A percentile compares a stretch with the other conserved stretches of the same genome.
Evolutionary conservation across 129 eudicot species (phyloP).

Genomic region (Flaveria linearis): DNA sequence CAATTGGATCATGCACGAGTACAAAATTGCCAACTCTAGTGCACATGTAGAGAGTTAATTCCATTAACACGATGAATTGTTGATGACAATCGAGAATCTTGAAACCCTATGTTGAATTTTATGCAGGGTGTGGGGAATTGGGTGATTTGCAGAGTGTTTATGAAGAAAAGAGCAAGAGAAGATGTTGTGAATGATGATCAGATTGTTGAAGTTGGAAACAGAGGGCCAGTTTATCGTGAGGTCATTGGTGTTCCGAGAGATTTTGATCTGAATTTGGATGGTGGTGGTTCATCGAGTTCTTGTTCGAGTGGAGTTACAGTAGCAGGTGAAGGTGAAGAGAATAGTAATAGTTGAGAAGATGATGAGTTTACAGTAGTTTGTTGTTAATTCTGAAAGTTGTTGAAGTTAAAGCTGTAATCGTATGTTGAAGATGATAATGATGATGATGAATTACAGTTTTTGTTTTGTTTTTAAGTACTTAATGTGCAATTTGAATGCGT

Average conservation of each 20-base stretch:
- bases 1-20: slow-evolving; percentile 94
- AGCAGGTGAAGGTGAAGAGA: slow-evolving; percentile 75
- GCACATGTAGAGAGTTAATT: slow-evolving; percentile 30
- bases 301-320: slow-evolving; percentile 84
- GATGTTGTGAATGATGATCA: slow-evolving; percentile 37
- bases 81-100: not conserved
- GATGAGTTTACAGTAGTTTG: not conserved
- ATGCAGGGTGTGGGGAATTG: slow-evolving; percentile 54
- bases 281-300: slow-evolving; percentile 50
- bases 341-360: slow-evolving; percentile 41
- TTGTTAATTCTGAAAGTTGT: slow-evolving; percentile 8
- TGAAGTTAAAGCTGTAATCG: slow-evolving; percentile 5
- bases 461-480: not conserved
- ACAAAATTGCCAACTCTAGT: slow-evolving; percentile 50
- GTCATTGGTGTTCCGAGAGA: slow-evolving; percentile 42
- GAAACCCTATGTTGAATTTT: slow-evolving; percentile 9
- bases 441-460: not conserved
- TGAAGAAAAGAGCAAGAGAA: slow-evolving; percentile 47
- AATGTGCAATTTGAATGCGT: not conserved
- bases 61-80: not conserved
- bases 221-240: slow-evolving; percentile 54
- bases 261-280: slow-evolving; percentile 43
- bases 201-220: slow-evolving; percentile 15
- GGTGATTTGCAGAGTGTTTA: slow-evolving; percentile 82
- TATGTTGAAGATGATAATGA: slow-evolving; percentile 11